Percentiles rank a stretch among this genome's conserved stretches.
phyloP scores from a whole-genome alignment of 345 rosid species.

The Murraya paniculata region DNA sequence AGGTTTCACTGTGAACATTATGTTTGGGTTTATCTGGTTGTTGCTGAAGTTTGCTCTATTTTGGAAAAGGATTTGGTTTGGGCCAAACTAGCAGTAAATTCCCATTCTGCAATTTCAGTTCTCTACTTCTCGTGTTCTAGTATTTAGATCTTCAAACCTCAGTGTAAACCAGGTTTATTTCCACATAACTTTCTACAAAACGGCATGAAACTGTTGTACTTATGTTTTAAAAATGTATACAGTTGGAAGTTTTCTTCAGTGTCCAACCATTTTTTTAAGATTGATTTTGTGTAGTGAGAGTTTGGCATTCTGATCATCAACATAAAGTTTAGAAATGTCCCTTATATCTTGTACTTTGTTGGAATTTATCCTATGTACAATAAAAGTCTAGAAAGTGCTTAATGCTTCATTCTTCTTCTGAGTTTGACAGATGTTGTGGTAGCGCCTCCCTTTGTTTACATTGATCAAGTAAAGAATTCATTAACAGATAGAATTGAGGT shows the following conservation, averaged over 20 bases:
- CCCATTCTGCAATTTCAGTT: not conserved
- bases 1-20: not conserved
- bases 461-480: slow-evolving; percentile 72
- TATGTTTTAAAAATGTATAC: not conserved
- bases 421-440: slow-evolving; percentile 78
- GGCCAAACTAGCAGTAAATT: not conserved
- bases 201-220: not conserved
- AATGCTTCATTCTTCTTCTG: slow-evolving; percentile 5
- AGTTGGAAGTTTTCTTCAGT: not conserved
- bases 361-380: not conserved
- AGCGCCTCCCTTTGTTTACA: slow-evolving; percentile 94
- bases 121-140: not conserved
- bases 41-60: not conserved
- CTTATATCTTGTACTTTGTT: not conserved
- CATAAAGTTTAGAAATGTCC: not conserved
- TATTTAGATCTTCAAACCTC: not conserved
- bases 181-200: not conserved
- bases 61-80: not conserved
- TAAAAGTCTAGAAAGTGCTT: not conserved
- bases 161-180: not conserved
- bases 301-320: not conserved
- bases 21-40: not conserved
- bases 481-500: slow-evolving; percentile 69
- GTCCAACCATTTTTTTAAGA: not conserved
- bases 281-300: not conserved